Base-by-base conservation (phyloP, 2,329 filamentous ascomycete genomes). In the Sarocladium kiliense region DNA sequence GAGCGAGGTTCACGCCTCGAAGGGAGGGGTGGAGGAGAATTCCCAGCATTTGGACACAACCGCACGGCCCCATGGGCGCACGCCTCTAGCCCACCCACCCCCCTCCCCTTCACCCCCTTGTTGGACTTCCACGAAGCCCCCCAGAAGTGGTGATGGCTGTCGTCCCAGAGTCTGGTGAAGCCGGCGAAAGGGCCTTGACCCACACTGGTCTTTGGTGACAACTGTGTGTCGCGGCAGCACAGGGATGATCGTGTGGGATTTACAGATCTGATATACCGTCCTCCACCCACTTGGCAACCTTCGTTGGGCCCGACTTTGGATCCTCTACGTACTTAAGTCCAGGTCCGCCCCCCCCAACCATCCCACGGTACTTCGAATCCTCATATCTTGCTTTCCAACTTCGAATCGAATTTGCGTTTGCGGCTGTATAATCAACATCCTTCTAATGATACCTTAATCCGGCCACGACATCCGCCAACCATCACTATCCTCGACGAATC, bases 241-340 rank as follows among this genome's bases (percentile, higher is more conserved):
- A 53, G 50, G 32, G 50, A 53, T 53, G 19, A 53, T 53, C 50
- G 50, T 53, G 50, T 53, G 50, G 50, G 50, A 53, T 39, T 53
- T 34, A 53, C 23, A 53, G 50, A 53, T 53, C 50, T 53, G 50
- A 53, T 53, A 53, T 53, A 53, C 21, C 49, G 32, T 41, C 50
- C 50, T 53, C 50, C 50, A 53, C 50, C 50, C 50, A 53, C 36
- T 41, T 53, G 50, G 50, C 50, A 41, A 41, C 50, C 50, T 39
- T 41, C 50, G 47, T 51, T 51, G 18, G 47, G 27, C 30, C 47
- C 18, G 26, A 36, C 47, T 51, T 51, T 47, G 25, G 47, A 34
- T 34, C 47, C 47, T 51, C 30, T 51, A 16, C 47, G 30, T 51
- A 51, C 47, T 51, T 51, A 51, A 51, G 47, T 36, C 23, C 27